A percentile compares a stretch with the other conserved stretches of the same genome.
Evolutionary conservation across 495 filamentous ascomycete species (phyloP).

Genomic region (Oleoguttula mirabilis): DNA sequence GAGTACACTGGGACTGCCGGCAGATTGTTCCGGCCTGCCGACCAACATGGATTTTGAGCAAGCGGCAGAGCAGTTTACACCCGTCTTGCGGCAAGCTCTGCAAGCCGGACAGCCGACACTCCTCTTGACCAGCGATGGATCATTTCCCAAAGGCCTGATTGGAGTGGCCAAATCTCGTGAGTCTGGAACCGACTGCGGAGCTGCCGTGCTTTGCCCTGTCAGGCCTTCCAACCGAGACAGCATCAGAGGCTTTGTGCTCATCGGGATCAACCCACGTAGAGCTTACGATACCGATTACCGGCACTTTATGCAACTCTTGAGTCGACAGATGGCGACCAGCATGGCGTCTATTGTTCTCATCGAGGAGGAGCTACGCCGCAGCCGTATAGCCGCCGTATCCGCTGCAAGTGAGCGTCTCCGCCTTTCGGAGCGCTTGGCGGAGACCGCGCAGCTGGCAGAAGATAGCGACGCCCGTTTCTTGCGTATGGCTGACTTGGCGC

Average conservation of each 20-base stretch:
- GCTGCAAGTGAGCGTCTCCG: slow-evolving; percentile 54
- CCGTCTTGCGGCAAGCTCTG: slow-evolving; percentile 56
- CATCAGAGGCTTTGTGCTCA: slow-evolving; percentile 53
- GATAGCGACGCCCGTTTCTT: slow-evolving; percentile 61
- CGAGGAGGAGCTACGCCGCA: slow-evolving; percentile 59
- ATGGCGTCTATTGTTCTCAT: slow-evolving; percentile 61
- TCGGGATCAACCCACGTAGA: slow-evolving; percentile 57
- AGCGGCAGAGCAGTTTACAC: slow-evolving; percentile 50
- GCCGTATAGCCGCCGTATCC: slow-evolving; percentile 52
- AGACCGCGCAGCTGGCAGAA: slow-evolving; percentile 52
- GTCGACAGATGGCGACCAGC: slow-evolving; percentile 55
- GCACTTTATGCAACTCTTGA: slow-evolving; percentile 55
- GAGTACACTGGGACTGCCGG: slow-evolving; percentile 50
- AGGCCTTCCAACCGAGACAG: slow-evolving; percentile 54
- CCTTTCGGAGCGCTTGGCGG: slow-evolving; percentile 52
- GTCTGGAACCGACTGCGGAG: slow-evolving; percentile 47
- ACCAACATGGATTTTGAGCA: slow-evolving; percentile 45
- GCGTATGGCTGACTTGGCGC: slow-evolving; percentile 60
- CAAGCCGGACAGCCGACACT: slow-evolving; percentile 44
- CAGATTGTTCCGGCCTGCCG: slow-evolving; percentile 41
- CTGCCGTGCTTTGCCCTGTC: slow-evolving; percentile 57
- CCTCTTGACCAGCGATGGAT: slow-evolving; percentile 45
- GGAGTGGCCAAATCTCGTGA: slow-evolving; percentile 51
- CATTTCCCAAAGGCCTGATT: slow-evolving; percentile 44
- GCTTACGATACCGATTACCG: slow-evolving; percentile 59